Percentiles rank a stretch among this genome's conserved stretches.
phyloP scores from a whole-genome alignment of 805 yeast species.

The Ogataea degrootiae region DNA sequence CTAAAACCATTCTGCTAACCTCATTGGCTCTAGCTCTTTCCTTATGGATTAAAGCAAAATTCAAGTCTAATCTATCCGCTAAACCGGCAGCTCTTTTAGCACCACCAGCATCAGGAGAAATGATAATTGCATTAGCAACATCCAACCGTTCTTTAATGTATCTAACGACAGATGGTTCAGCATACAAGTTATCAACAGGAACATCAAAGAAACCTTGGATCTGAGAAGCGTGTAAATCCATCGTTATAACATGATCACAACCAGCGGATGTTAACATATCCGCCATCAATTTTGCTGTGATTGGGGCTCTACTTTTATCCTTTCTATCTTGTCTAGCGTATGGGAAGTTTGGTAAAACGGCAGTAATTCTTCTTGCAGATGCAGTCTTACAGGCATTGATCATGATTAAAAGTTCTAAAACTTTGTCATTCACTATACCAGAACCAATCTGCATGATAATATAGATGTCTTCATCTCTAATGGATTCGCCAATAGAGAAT shows the following conservation, averaged over 20 bases:
- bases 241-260: conserved; percentile 79
- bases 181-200: conserved; percentile 80
- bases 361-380: conserved; percentile 77
- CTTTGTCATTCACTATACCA: conserved; percentile 70
- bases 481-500: conserved; percentile 74
- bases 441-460: conserved; percentile 77
- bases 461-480: conserved; percentile 79
- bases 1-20: conserved; percentile 78
- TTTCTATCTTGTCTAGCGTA: conserved; percentile 88
- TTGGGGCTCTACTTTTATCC: conserved; percentile 81
- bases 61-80: conserved; percentile 73
- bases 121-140: conserved; percentile 60
- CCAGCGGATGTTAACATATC: conserved; percentile 81
- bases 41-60: conserved; percentile 80
- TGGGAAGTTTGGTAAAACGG: conserved; percentile 77
- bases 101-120: conserved; percentile 89
- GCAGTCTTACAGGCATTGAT: conserved; percentile 81
- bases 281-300: conserved; percentile 81
- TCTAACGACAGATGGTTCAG: conserved; percentile 76
- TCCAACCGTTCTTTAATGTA: conserved; percentile 62
- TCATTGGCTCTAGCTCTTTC: conserved; percentile 82
- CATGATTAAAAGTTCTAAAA: conserved; percentile 70
- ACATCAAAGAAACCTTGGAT: conserved; percentile 82
- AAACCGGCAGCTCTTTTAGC: conserved; percentile 85
- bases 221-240: conserved; percentile 87